Base-by-base conservation (phyloP, 2,329 filamentous ascomycete species). In the Neurospora sp. region DNA sequence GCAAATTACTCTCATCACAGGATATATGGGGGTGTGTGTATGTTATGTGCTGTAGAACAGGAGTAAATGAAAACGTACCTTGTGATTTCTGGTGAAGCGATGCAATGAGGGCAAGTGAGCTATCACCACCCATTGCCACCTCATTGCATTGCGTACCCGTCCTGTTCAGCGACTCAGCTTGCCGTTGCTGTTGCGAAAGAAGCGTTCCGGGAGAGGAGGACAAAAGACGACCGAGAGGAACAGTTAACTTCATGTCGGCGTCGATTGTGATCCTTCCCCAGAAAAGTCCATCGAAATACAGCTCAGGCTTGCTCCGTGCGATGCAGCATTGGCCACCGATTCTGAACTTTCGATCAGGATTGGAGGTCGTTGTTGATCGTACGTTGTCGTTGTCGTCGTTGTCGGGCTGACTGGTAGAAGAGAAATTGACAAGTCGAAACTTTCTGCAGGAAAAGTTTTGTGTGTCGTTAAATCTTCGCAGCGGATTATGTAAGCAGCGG, bases 1-100 rank as follows among this genome's bases (percentile, higher is more conserved):
- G 92, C 92, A 96, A 96, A 96, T 96, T 96, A 93, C 91, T 74
- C 84, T 89, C 92, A 94, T 95, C 92, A 92, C 52, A 62, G 52
- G 23, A 62, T 62, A 62, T 36, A 62, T 62, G 23, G 28, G 28
- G 23, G 15, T n/a, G 52, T 58, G 3, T 4, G 23, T 62, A 3
- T 46, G 42, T 28, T 28, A 15, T 28, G 23, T 62, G 28, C 28
- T 33, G 52, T 8, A 17, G 7, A 17, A 36, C 23, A 33, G 52
- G 7, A n/a, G 3, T 15, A 8, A 9, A 17, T 33, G 1, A 33
- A 42, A 62, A 33, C 52, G 52, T 36, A 62, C 52, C 28, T 62
- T 62, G 52, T 62, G 52, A 6, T 33, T 2, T 36, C 1, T n/a
- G 15, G 1, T 62, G 13, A 33, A 5, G 52, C 52, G 9, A 62